Evolutionary conservation across 2,329 filamentous ascomycete genomes (phyloP).

Genomic region (Epichloe gansuensis): DNA sequence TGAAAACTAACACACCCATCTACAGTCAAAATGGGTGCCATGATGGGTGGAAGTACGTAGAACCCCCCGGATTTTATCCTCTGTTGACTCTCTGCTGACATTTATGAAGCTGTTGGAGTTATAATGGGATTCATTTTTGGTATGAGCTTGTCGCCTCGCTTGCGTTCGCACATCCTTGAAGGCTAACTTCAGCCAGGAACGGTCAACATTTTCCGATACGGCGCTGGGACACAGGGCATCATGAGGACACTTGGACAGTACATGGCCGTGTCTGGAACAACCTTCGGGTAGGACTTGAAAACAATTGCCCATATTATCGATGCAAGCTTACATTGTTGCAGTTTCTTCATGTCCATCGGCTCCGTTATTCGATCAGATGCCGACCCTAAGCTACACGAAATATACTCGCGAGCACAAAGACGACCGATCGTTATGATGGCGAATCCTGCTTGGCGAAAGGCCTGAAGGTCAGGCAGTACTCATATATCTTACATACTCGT

Average conservation of each 20-base stretch:
- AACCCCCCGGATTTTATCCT: neutral
- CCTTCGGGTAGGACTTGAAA: conserved; percentile 60
- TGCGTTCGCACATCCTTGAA: neutral
- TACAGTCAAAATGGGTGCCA: conserved; percentile 73
- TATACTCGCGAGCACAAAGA: conserved; percentile 62
- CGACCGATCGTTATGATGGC: conserved; percentile 52
- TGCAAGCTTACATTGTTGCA: conserved; percentile 19
- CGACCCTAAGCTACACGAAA: conserved; percentile 59
- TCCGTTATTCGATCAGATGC: conserved; percentile 90
- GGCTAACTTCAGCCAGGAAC: conserved; percentile 45
- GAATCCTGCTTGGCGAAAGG: conserved; percentile 23
- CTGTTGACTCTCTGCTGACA: conserved; percentile 18
- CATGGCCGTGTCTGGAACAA: conserved; percentile 89
- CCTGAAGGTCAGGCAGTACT: neutral
- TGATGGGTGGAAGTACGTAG: conserved; percentile 93
- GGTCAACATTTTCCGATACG: conserved; percentile 90
- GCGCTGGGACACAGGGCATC: conserved; percentile 83
- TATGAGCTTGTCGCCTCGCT: conserved; percentile 26
- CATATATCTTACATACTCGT: conserved; percentile 4
- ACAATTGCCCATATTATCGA: neutral
- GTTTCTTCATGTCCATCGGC: conserved; percentile 98
- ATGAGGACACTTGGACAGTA: conserved; percentile 92
- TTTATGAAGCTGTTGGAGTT: conserved; percentile 63
- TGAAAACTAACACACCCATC: conserved; percentile 1
- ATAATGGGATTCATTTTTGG: conserved; percentile 98